Evolutionary conservation across 306 rosid genomes (phyloP), one percentile per base, ranked within the genome.

Genomic region (Fagus sylvatica): DNA sequence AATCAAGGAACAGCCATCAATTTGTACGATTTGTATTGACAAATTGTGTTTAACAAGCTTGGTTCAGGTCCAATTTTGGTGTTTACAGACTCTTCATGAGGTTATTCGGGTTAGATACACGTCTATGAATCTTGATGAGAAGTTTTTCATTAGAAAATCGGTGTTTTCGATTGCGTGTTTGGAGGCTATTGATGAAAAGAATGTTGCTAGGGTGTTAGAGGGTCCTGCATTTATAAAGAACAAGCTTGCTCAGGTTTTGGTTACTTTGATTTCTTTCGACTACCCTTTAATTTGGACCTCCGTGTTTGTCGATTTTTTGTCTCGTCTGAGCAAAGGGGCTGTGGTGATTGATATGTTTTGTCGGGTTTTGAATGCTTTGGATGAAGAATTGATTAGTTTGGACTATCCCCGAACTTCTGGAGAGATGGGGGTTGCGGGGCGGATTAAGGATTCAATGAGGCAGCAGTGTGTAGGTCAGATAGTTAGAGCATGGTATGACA

Each of bases 1-100:
- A 75, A 81, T 83, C 32, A 95, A 93, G 87, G 96, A 79, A 75
- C 85, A 87, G 75, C 82, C 89, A 6, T 84, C 90, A 9, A 84
- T 95, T 56, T 89, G 90, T 49, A 91, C 91, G 43, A 71, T 91
- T 73, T 93, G 99, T 80, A 83, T 93, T 49, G 91, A 95, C 69
- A 95, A 83, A 74, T 64, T 95, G 30, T 87, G 96, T 72, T 86
- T 78, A 75, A 88, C 99, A 33, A 87, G 78, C 84, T 76, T 91
- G 2, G 90, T 85, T 62, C 93, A 92, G 83, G 95, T 93, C 39
- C 99, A 90, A 85, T 95, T 95, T 84, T 95, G 99, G 99, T 88
- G 93, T 78, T 83, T 95, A 39, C 98, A 95, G 86, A 86, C 99
- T 2, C 88, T 95, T 6, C 96, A 91, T 1, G 99, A 93, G 56